Base-by-base conservation (phyloP, 768 basidiomycete genomes). In the Glaciozyma martinii region DNA sequence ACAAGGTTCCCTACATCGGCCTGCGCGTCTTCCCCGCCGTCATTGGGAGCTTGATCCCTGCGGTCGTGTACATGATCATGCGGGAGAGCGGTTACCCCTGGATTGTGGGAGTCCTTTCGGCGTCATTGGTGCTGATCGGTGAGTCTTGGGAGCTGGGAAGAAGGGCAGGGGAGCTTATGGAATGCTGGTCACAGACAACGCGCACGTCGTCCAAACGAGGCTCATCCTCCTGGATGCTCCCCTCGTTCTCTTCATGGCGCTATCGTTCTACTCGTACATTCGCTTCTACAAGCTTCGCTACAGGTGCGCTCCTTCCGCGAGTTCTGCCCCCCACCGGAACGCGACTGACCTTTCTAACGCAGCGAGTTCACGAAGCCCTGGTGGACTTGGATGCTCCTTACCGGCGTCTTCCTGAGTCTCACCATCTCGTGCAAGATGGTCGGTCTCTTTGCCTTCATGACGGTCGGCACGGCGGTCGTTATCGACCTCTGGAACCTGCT, bases 381-480 rank as follows among this genome's bases (percentile, higher is more conserved):
- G 95, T 99, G 92, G 90, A 82, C 83, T 49, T 99, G 95, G 94
- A 80, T 98, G 47, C 75, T 86, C 49, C 81, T 87, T 3, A 97
- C 94, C 3, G 95, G 95, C 25, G 80, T 86, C 62, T 92, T 88
- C 77, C 89, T 99, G 84, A 90, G 92, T 42, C 91, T 91, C 76
- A 90, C 92, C 3, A 89, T 95, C 83, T 90, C 89, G 6, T 94
- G 93, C 74, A 99, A 99, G 78, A 95, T 98, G 78, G 97, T 97
- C 71, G 95, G 95, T 43, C 80, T 98, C 56, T 81, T 99, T 66
- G 91, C 91, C 3, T 97, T 99, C 63, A 61, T 84, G 49, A 83
- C 89, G 19, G 85, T 99, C 70, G 95, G 95, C 3, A 81, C 88
- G 56, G 94, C 94, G 9, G 95, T 98, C 52, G 74, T 89, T 37